Evolutionary conservation across 202 grass and related monocot species (phyloP), one percentile per base, ranked within the genome.

Genomic region (Panicum virgatum): DNA sequence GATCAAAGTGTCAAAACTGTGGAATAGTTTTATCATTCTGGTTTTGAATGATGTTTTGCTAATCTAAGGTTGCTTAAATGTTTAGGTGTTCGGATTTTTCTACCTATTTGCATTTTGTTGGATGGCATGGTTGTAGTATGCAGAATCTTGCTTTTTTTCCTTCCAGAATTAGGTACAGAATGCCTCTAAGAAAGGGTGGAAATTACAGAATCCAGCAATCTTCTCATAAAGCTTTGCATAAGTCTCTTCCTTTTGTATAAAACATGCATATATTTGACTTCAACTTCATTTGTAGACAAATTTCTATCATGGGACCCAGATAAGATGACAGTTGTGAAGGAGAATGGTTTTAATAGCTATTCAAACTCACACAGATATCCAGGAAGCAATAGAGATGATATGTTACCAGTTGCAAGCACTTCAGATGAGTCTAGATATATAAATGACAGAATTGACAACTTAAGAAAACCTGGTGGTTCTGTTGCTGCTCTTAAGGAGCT

Each of bases 401-500:
- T 77, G 58, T 85, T 94, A 66, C 87, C 87, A 80, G 70, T 83
- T 85, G 57, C 85, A 73, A 93, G 91, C 84, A 88, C 83, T 74
- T 94, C 89, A 60, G 89, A 92, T 12, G 89, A 80, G 73, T 83
- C 86, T 46, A 67, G 84, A 77, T 77, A 81, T 45, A 73, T 89
- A 62, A 75, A 86, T 43, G 76, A 77, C 61, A 90, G 82, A 90
- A 75, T 74, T 20, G 20, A 86, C 62, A 67, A 74, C 74, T 89
- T 59, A 34, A 85, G 73, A 66, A 85, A 60, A 75, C 22, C 80
- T 65, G 27, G 58, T 65, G 32, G 76, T 82, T 77, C 87, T 86
- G 75, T 92, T 87, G 73, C 80, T 75, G 88, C 83, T 85, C 89
- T 97, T 73, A 92, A 88, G 65, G 89, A 94, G 78, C 91, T 94